Evolutionary conservation across 1,139 yeast species (phyloP), one percentile per base, ranked within the genome.

Genomic region (Suhomyces terraborum): DNA sequence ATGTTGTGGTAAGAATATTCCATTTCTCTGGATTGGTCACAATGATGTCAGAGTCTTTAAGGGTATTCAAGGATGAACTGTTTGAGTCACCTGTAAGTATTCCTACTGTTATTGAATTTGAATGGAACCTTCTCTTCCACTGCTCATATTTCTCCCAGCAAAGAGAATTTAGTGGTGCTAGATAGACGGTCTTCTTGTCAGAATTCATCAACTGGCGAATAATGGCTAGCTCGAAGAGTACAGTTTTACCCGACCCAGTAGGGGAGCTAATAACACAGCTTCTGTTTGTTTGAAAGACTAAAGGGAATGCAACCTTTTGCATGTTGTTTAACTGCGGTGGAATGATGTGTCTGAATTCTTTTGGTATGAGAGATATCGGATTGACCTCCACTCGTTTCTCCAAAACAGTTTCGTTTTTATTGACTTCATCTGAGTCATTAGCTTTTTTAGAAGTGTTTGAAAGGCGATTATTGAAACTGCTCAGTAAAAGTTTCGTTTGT

Each of bases 161-260:
- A 31, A 78, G 56, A 0, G 82, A 73, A 47, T 74, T 77, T 4
- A 81, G 76, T 1, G 84, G 82, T 1, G 82, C 81, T 41, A 79
- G 62, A 47, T 77, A 79, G 4, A 79, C 50, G 0, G 67, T 60
- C 51, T 75, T 77, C 12, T 56, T 42, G 32, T 63, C 58, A 10
- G 42, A 38, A 8, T 52, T 36, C 6, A 42, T 52, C 10, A 74
- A 42, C 16, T 67, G 46, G 16, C 66, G 55, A n/a, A 76, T 48
- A 1, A 78, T 73, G 0, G 82, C 79, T 27, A 79, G 50, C 51
- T 79, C 82, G 49, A 76, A 77, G 4, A 78, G 51, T 0, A 70
- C 81, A 0, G 82, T 77, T 50, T 78, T 79, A 0, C 83, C 82
- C 1, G 82, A 75, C 0, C 83, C 82, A 0, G 82, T 75, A 0